Percentiles rank a stretch among this genome's conserved stretches.
These are phyloP conservation scores for Begonia loranthoides DNA, from an alignment of 306 rosid species.

Conservation along the genomic window DNA sequence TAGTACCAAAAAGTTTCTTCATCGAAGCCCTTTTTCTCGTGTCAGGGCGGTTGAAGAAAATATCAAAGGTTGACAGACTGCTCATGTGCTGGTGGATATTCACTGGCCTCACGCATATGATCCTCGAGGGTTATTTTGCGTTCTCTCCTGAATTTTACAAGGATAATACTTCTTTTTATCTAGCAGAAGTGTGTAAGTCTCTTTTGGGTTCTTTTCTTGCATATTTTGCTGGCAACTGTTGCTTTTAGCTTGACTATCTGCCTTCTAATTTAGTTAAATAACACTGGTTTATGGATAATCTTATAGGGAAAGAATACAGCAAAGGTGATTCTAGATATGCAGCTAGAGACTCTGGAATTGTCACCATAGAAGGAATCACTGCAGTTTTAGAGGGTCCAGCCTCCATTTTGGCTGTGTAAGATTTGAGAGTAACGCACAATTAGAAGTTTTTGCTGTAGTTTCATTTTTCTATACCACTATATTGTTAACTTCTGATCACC, in stretches of 20 bases:
- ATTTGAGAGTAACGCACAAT: conserved; percentile 1
- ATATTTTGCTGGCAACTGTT: no score
- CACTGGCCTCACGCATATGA: conserved; percentile 74
- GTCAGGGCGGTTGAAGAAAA: conserved; percentile 48
- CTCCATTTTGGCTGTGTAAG: conserved; percentile 76
- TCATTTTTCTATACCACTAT: no score
- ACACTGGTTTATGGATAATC: neutral
- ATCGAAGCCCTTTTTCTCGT: conserved; percentile 2
- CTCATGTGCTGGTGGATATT: conserved; percentile 97
- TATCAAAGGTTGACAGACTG: conserved; percentile 47
- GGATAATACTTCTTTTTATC: conserved; percentile 52
- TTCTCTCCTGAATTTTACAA: conserved; percentile 73
- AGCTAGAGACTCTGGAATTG: conserved; percentile 54
- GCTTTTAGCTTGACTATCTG: no score
- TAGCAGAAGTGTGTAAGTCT: conserved; percentile 85
- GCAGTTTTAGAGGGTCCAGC: conserved; percentile 80
- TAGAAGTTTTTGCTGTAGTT: no score
- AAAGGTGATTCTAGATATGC: conserved; percentile 95
- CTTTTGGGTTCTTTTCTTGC: neutral
- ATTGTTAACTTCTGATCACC: no score
- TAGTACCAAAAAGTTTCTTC: no score
- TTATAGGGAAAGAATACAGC: conserved; percentile 95
- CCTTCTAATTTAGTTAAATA: no score
- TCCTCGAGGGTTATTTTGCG: conserved; percentile 75
- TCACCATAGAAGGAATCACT: conserved; percentile 65